Conservation (phyloP, 371 early-diverging fungal genomes). For the Rhizopus sp. region DNA sequence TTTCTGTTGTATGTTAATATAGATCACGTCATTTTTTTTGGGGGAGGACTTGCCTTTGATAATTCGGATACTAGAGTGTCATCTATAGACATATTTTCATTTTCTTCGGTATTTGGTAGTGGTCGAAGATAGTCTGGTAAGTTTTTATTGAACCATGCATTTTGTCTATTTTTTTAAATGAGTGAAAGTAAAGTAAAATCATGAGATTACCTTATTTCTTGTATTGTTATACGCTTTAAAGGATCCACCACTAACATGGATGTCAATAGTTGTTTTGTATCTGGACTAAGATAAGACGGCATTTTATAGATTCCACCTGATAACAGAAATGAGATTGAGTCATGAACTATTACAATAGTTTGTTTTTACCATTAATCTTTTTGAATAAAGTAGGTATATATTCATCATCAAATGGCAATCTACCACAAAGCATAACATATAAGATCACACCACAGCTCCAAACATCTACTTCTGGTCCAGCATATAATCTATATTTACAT, state of each 20-base stretch:
- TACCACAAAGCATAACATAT: slow-evolving; percentile 99
- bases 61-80: slow-evolving; percentile 77
- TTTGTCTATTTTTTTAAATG: slow-evolving; percentile 50
- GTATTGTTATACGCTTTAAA: slow-evolving; percentile 89
- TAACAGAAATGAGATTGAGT: not conserved
- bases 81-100: slow-evolving; percentile 66
- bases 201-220: slow-evolving; percentile 69
- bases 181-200: slow-evolving; percentile 1
- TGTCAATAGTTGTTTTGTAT: slow-evolving; percentile 80
- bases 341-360: not conserved
- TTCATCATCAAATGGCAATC: slow-evolving; percentile 99
- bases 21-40: not conserved
- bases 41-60: slow-evolving; percentile 52
- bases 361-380: slow-evolving; percentile 75
- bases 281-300: slow-evolving; percentile 84
- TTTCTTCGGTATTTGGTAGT: slow-evolving; percentile 67
- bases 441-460: slow-evolving; percentile 99
- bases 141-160: slow-evolving; percentile 88
- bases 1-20: slow-evolving; percentile 48
- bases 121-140: slow-evolving; percentile 91
- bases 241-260: slow-evolving; percentile 97
- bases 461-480: slow-evolving; percentile 98
- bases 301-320: slow-evolving; percentile 88
- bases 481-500: slow-evolving; percentile 67
- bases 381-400: slow-evolving; percentile 94